Percentiles rank a stretch among this genome's conserved stretches.
phyloP scores from a whole-genome alignment of 2,329 filamentous ascomycete species.

The Sclerotinia trifoliorum region DNA sequence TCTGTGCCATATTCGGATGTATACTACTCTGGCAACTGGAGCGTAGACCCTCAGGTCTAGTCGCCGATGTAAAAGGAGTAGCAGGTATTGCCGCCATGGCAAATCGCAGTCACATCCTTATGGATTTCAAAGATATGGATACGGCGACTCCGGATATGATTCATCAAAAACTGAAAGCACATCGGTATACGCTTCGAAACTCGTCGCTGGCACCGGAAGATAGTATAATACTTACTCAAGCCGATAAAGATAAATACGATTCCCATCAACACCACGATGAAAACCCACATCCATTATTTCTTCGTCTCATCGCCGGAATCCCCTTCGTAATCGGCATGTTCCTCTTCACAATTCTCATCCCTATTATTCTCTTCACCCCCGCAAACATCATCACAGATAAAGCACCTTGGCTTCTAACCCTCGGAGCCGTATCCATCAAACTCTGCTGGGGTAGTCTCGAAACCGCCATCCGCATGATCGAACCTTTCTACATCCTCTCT shows the following conservation, averaged over 20 bases:
- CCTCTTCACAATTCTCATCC: conserved; percentile 57
- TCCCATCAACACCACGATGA: conserved; percentile 49
- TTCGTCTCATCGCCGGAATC: conserved; percentile 58
- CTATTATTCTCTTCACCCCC: conserved; percentile 59
- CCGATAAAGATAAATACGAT: conserved; percentile 49
- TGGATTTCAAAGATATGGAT: conserved; percentile 72
- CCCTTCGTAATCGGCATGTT: conserved; percentile 60
- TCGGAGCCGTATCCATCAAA: conserved; percentile 64
- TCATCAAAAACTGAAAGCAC: conserved; percentile 63
- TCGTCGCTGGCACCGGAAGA: conserved; percentile 67
- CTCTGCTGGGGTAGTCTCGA: conserved; percentile 68
- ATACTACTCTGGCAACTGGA: conserved; percentile 61
- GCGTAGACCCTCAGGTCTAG: conserved; percentile 61
- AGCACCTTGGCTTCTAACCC: conserved; percentile 64
- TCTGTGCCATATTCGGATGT: conserved; percentile 58
- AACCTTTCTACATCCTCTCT: conserved; percentile 71
- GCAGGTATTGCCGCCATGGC: conserved; percentile 75
- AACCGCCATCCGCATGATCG: conserved; percentile 68
- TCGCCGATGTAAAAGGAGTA: conserved; percentile 69
- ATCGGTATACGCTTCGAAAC: conserved; percentile 68
- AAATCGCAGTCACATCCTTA: conserved; percentile 68
- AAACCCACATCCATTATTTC: conserved; percentile 68
- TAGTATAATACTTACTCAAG: conserved; percentile 45
- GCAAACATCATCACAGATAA: conserved; percentile 57
- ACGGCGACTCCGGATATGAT: conserved; percentile 65